Evolutionary conservation across 2,329 filamentous ascomycete species (phyloP), one percentile per base, ranked within the genome.

Genomic region (Botrytis squamosa): DNA sequence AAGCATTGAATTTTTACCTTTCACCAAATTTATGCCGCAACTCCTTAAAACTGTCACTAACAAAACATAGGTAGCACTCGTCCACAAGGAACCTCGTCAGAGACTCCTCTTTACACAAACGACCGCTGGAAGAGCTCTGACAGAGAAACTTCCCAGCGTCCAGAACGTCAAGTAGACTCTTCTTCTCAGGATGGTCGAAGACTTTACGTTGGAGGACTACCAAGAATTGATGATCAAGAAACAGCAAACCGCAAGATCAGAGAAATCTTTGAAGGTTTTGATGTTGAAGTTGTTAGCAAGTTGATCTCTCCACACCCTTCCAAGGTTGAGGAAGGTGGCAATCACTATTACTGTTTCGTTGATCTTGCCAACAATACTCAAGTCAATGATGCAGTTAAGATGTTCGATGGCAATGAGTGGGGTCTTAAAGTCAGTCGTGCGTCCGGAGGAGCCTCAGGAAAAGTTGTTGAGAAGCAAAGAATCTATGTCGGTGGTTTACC

Each of bases 261-360:
- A 6, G 81, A 83, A 7, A 80, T 89, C 0, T 86, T 89, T 72
- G 79, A 82, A 9, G 85, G 81, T 0, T 88, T 85, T 75, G 81
- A 85, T 16, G 80, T 85, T 81, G 84, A 81, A 77, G 69, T 76
- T 29, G 75, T 82, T 22, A 81, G 80, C 76, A 81, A 82, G 70
- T 67, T 80, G 49, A 91, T 88, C 84, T 90, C 85, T 65, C 88
- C 86, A 75, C 89, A 85, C 79, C 89, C 83, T 78, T 88, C 82
- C 78, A 90, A 85, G 74, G 83, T 83, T 40, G 80, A 83, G n/a
- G 83, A 84, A 59, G 83, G 84, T 0, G 88, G 88, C 44, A 86
- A 88, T 75, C 85, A 89, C 78, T 87, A 91, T 81, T 91, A 89
- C 81, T 88, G 88, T 77, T 92, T 91, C 74, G 88, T 92, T n/a